These are phyloP conservation scores for Heimioporus sp. DNA, from an alignment of 768 basidiomycete species.

Conservation along the genomic window DNA sequence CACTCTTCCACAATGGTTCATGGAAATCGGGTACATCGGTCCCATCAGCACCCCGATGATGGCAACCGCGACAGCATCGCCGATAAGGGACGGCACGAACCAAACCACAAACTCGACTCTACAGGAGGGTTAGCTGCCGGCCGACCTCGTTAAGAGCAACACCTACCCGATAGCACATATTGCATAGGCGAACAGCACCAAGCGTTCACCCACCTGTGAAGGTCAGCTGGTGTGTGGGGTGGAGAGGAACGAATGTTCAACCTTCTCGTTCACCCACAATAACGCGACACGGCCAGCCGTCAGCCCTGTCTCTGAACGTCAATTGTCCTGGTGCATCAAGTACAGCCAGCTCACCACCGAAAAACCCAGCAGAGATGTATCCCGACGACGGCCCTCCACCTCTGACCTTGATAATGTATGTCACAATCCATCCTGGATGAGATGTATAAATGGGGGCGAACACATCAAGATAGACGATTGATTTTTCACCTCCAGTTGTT, in stretches of 20 bases:
- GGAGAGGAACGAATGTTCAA: background rate
- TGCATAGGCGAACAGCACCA: conserved; percentile 29
- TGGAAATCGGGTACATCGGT: conserved; percentile 65
- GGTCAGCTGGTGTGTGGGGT: background rate
- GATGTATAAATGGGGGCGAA: background rate
- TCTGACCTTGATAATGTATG: conserved; percentile 46
- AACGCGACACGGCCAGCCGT: conserved; percentile 30
- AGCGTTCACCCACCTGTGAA: conserved; percentile 31
- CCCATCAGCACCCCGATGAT: conserved; percentile 69
- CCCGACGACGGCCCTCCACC: conserved; percentile 45
- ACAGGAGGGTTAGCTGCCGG: background rate
- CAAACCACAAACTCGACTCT: conserved; percentile 69
- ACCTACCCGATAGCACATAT: conserved; percentile 28
- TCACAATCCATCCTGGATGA: conserved; percentile 62
- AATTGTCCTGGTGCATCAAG: background rate
- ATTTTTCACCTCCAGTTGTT: conserved; percentile 41
- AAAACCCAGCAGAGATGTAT: conserved; percentile 46
- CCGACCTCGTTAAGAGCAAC: background rate
- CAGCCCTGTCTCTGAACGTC: conserved; percentile 13
- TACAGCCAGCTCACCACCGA: conserved; percentile 16
- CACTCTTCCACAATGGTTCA: conserved; percentile 34
- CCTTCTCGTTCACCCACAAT: conserved; percentile 30
- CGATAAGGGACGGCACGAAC: conserved; percentile 65
- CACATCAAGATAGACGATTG: background rate
- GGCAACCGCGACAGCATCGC: conserved; percentile 60